Conservation (phyloP, 768 basidiomycete genomes). For the Rhizopogon roseolus region DNA sequence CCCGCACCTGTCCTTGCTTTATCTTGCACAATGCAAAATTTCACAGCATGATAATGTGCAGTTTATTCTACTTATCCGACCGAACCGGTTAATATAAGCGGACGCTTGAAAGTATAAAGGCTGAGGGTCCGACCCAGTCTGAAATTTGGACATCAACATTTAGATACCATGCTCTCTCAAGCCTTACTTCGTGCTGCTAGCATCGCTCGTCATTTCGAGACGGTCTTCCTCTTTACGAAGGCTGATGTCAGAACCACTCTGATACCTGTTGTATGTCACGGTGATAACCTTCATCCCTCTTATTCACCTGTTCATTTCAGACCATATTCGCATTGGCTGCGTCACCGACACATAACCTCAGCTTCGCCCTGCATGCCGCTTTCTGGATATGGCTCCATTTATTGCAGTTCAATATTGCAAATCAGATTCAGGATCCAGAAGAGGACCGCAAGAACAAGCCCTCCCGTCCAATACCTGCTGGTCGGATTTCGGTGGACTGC, state of each 20-base stretch:
- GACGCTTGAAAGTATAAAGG: neutral
- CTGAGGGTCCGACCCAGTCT: neutral
- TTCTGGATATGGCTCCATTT: conserved; percentile 42
- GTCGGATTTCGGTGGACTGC: conserved; percentile 28
- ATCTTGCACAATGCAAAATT: no score
- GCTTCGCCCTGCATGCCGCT: conserved; percentile 16
- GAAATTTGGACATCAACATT: neutral
- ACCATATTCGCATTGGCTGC: conserved; percentile 25
- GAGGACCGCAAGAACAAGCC: conserved; percentile 39
- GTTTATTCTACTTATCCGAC: neutral
- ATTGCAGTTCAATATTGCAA: conserved; percentile 33
- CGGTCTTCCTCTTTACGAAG: conserved; percentile 20
- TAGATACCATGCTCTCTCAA: neutral
- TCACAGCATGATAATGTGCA: neutral
- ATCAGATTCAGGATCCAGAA: conserved; percentile 31
- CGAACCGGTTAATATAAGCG: neutral
- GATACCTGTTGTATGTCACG: conserved; percentile 12
- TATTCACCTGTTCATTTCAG: conserved; percentile 10
- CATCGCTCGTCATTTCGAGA: conserved; percentile 10
- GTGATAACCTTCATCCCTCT: neutral
- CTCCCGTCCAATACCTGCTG: conserved; percentile 37
- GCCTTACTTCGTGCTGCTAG: neutral
- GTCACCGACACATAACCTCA: conserved; percentile 13
- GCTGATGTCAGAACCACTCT: conserved; percentile 13
- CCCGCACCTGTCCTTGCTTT: no score